Conservation (phyloP, 208 protist species). For the Trypanosoma brucei region DNA sequence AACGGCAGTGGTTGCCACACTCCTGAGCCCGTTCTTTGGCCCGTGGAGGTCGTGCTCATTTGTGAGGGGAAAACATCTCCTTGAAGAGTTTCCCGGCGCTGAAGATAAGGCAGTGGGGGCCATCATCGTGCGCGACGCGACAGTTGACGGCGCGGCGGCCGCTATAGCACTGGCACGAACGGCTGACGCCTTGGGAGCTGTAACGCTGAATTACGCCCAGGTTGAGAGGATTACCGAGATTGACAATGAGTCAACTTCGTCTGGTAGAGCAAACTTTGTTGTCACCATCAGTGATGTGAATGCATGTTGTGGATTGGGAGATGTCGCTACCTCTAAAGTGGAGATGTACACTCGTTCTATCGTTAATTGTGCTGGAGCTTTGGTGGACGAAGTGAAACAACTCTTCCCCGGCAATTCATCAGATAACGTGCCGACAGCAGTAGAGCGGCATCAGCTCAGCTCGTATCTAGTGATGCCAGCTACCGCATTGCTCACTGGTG, state of each 20-base stretch:
- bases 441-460: conserved; percentile 34
- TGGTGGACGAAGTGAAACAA: conserved; percentile 50
- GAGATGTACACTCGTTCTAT: conserved; percentile 49
- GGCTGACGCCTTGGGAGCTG: conserved; percentile 66
- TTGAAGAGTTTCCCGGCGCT: conserved; percentile 21
- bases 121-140: conserved; percentile 36
- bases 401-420: conserved; percentile 34
- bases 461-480: conserved; percentile 60
- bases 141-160: conserved; percentile 36
- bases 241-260: neutral
- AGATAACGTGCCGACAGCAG: conserved; percentile 27
- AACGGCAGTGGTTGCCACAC: conserved; percentile 34
- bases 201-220: conserved; percentile 52
- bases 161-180: conserved; percentile 55
- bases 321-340: neutral
- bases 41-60: conserved; percentile 25
- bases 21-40: conserved; percentile 55
- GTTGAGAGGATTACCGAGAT: conserved; percentile 25
- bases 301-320: neutral
- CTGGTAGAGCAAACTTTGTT: conserved; percentile 13
- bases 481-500: conserved; percentile 20
- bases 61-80: conserved; percentile 17
- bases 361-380: conserved; percentile 65
- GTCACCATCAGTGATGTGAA: conserved; percentile 18
- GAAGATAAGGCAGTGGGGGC: conserved; percentile 26